A percentile compares a stretch with the other conserved stretches of the same genome.
phyloP scores from a whole-genome alignment of 208 protist genomes.

The Leishmania martiniquensis region DNA sequence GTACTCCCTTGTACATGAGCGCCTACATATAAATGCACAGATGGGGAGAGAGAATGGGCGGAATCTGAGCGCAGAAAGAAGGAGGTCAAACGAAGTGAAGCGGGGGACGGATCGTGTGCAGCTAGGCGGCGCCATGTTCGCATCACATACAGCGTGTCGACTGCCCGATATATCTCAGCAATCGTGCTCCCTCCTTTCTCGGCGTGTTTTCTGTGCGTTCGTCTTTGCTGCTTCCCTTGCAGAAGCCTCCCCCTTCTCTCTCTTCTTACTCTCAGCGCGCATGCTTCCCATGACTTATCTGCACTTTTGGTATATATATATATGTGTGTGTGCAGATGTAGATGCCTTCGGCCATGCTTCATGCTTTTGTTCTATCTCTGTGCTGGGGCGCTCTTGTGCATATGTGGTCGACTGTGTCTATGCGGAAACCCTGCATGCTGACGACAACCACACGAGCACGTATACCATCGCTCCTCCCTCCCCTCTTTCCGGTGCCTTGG shows the following conservation, averaged over 20 bases:
- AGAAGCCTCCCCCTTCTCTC: background rate
- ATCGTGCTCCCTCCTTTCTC: background rate
- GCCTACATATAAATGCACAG: background rate
- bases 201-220: background rate
- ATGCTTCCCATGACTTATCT: background rate
- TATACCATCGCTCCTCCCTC: background rate
- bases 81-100: background rate
- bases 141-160: slow-evolving; percentile 1
- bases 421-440: background rate
- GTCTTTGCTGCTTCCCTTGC: background rate
- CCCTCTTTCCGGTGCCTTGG: background rate
- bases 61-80: background rate
- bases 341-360: background rate
- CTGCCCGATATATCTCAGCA: background rate
- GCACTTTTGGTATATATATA: slow-evolving; percentile 3
- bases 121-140: background rate
- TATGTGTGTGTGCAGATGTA: background rate
- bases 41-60: background rate
- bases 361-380: background rate
- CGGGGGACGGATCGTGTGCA: background rate
- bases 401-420: background rate
- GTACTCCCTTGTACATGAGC: background rate
- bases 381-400: background rate
- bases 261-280: background rate
- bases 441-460: background rate